A percentile compares a stretch with the other conserved stretches of the same genome.
phyloP scores from a whole-genome alignment of 805 yeast species.

The Huiozyma sinensis region DNA sequence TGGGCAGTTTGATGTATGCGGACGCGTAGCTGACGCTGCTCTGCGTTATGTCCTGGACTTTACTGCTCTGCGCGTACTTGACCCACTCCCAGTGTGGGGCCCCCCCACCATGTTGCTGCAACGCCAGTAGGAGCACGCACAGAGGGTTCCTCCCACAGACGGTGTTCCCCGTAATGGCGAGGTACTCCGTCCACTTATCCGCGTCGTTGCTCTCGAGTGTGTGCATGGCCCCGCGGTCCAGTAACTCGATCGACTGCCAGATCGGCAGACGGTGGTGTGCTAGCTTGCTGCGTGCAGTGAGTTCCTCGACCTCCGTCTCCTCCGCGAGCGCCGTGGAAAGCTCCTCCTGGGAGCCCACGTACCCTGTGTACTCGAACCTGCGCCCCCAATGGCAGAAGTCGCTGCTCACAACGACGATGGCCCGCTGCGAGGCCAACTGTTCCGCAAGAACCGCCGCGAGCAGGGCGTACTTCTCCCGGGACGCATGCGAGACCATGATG shows the following conservation, averaged over 20 bases:
- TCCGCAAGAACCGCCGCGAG: constrained; percentile 42
- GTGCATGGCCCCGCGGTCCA: constrained; percentile 66
- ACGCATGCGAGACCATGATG: constrained; percentile 61
- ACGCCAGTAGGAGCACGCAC: constrained; percentile 47
- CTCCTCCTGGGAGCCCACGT: constrained; percentile 28
- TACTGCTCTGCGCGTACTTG: constrained; percentile 69
- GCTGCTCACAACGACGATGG: constrained; percentile 63
- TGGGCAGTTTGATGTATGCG: constrained; percentile 40
- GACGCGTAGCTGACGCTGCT: constrained; percentile 90
- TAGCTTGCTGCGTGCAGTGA: constrained; percentile 21
- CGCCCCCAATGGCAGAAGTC: constrained; percentile 96
- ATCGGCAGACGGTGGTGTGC: constrained; percentile 37
- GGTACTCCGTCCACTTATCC: constrained; percentile 53
- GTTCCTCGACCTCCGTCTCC: constrained; percentile 24
- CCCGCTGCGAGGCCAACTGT: constrained; percentile 45
- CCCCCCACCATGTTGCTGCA: constrained; percentile 3
- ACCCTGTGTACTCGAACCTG: constrained; percentile 49
- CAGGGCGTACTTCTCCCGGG: constrained; percentile 32
- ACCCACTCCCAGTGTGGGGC: constrained; percentile 50
- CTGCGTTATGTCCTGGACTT: constrained; percentile 38
- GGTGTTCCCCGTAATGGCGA: constrained; percentile 68
- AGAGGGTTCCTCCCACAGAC: constrained; percentile 89
- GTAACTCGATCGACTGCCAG: constrained; percentile 56
- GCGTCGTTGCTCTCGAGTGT: constrained; percentile 27
- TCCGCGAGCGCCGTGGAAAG: constrained; percentile 24